Evolutionary conservation across 352 stramenopile species (phyloP).

Genomic region (Phytophthora citrophthora): DNA sequence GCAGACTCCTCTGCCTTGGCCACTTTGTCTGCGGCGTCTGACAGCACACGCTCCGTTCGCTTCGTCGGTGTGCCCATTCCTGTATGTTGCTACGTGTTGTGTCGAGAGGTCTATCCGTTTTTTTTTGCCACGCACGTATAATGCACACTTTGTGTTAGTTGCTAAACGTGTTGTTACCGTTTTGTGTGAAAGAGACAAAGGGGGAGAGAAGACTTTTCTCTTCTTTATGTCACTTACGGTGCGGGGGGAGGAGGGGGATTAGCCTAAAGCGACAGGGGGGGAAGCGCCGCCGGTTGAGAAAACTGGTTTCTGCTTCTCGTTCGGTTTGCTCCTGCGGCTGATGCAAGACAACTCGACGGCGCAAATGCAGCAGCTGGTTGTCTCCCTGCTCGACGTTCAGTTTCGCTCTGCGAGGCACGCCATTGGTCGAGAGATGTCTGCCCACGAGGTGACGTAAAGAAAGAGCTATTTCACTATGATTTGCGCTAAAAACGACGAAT

Average conservation of each 20-base stretch:
- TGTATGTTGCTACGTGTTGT: conserved; percentile 10
- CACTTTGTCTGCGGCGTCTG: conserved; percentile 77
- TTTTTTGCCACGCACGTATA: too few relatives aligned
- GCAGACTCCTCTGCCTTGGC: conserved; percentile 71
- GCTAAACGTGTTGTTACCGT: neutral
- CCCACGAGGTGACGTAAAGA: conserved; percentile 9
- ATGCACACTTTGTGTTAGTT: neutral
- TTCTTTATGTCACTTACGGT: neutral
- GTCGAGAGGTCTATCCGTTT: neutral
- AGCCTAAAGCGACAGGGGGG: conserved; percentile 11
- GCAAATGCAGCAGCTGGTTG: conserved; percentile 23
- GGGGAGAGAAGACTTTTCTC: neutral
- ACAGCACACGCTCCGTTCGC: conserved; percentile 68
- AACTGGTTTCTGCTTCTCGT: conserved; percentile 37
- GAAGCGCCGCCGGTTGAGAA: conserved; percentile 21
- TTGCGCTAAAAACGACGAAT: conserved; percentile 24
- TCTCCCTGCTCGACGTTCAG: conserved; percentile 34
- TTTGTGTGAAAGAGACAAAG: neutral
- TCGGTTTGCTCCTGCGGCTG: conserved; percentile 24
- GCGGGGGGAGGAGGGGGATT: neutral
- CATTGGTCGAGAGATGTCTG: conserved; percentile 31
- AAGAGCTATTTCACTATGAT: conserved; percentile 23
- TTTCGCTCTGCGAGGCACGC: conserved; percentile 29
- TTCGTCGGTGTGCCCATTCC: conserved; percentile 57
- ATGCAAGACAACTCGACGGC: conserved; percentile 38